These are phyloP conservation scores for Colletotrichum incanum DNA, from an alignment of 2,329 filamentous ascomycete species.

Conservation along the genomic window DNA sequence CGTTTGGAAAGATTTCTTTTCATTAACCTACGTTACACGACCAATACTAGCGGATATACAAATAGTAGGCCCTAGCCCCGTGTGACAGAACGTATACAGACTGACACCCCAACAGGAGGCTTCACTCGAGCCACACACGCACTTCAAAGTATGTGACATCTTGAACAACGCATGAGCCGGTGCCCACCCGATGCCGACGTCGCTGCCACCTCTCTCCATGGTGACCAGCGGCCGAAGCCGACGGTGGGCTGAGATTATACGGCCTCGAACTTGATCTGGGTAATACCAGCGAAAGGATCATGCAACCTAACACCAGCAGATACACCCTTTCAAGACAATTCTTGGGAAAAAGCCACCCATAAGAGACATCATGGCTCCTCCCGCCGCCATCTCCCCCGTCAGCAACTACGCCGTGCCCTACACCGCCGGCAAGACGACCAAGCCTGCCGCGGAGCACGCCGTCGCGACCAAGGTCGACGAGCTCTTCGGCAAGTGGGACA, in stretches of 20 bases:
- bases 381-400: constrained; percentile 74
- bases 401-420: constrained; percentile 60
- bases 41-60: not conserved
- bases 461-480: constrained; percentile 60
- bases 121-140: not conserved
- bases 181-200: constrained; percentile 57
- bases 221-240: constrained; percentile 51
- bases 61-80: constrained; percentile 30
- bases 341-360: not conserved
- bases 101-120: constrained; percentile 36
- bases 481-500: constrained; percentile 80
- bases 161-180: constrained; percentile 73
- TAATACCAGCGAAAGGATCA: constrained; percentile 99
- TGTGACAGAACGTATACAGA: constrained; percentile 7
- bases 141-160: constrained; percentile 34
- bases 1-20: fast-evolving
- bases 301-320: constrained; percentile 64
- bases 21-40: not conserved
- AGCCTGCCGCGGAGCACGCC: constrained; percentile 59
- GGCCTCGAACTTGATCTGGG: constrained; percentile 96
- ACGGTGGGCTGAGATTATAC: constrained; percentile 83
- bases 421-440: constrained; percentile 49
- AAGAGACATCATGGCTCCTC: constrained; percentile 80
- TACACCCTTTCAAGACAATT: not conserved
- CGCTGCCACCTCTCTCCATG: constrained; percentile 32